Evolutionary conservation across 306 rosid species (phyloP).

Genomic region (Prunus campanulata): DNA sequence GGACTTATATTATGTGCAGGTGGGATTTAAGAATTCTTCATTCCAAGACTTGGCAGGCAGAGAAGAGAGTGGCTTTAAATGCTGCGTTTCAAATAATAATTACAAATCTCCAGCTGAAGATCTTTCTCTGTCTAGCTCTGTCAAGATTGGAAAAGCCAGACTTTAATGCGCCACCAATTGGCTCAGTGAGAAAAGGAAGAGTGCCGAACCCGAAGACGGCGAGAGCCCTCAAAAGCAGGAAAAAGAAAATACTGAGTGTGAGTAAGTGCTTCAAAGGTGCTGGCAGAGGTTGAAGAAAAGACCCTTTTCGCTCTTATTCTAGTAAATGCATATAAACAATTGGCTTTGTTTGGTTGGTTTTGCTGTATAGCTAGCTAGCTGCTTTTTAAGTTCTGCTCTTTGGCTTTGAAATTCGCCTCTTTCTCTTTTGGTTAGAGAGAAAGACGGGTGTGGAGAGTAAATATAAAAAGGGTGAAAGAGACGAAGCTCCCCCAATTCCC

Average conservation of each 20-base stretch:
- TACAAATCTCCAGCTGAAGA: slow-evolving; percentile 16
- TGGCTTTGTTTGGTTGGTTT: no score
- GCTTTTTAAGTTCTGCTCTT: slow-evolving; percentile 10
- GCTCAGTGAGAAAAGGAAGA: slow-evolving; percentile 23
- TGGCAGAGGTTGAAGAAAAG: slow-evolving; percentile 33
- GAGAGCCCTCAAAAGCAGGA: slow-evolving; percentile 62
- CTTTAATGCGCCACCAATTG: slow-evolving; percentile 63
- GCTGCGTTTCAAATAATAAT: slow-evolving; percentile 30
- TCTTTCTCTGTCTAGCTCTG: slow-evolving; percentile 18
- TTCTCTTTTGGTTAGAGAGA: slow-evolving; percentile 6
- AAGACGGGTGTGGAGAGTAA: not conserved
- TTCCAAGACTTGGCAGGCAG: slow-evolving; percentile 16
- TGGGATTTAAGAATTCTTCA: slow-evolving; percentile 17
- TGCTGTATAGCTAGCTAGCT: slow-evolving; percentile 11
- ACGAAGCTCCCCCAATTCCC: slow-evolving; percentile 42
- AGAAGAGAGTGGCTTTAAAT: slow-evolving; percentile 40
- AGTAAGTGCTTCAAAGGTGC: slow-evolving; percentile 7
- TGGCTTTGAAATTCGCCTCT: slow-evolving; percentile 17
- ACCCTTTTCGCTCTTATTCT: slow-evolving; percentile 45
- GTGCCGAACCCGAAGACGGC: slow-evolving; percentile 65
- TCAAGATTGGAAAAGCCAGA: slow-evolving; percentile 26
- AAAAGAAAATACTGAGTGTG: slow-evolving; percentile 12
- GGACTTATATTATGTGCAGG: not conserved
- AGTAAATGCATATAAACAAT: slow-evolving; percentile 15
- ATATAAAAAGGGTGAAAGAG: slow-evolving; percentile 12